Evolutionary conservation across 768 basidiomycete genomes (phyloP).

Genomic region (Kwoniella newhampshirensis): DNA sequence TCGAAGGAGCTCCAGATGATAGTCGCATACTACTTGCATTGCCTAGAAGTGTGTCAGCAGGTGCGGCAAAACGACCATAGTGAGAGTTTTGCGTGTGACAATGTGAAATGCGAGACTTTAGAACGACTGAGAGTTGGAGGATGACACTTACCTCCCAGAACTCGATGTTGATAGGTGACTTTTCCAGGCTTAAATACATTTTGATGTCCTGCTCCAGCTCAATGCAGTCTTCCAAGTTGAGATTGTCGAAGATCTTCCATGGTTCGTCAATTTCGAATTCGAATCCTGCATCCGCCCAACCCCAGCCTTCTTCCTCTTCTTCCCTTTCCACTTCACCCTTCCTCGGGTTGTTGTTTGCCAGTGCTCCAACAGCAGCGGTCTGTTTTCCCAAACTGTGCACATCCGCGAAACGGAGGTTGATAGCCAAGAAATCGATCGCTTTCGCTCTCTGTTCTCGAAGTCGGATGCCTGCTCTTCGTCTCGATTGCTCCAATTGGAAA

Average conservation of each 20-base stretch:
- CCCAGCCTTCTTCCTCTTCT: constrained; percentile 65
- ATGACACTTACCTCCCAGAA: constrained; percentile 81
- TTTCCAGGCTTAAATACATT: constrained; percentile 82
- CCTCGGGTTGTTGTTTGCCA: constrained; percentile 32
- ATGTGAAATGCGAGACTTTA: not conserved
- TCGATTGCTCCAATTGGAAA: constrained; percentile 93
- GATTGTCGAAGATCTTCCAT: constrained; percentile 95
- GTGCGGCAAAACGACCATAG: constrained; percentile 2
- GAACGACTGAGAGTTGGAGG: constrained; percentile 32
- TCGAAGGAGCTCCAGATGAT: constrained; percentile 74
- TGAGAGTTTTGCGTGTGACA: constrained; percentile 9
- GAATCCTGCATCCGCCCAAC: constrained; percentile 78
- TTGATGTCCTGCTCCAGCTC: constrained; percentile 95
- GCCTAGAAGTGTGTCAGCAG: constrained; percentile 59
- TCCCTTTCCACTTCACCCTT: constrained; percentile 59
- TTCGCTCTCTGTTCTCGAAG: constrained; percentile 96
- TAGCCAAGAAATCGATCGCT: constrained; percentile 94
- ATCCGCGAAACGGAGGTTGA: constrained; percentile 91
- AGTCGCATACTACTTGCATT: constrained; percentile 96
- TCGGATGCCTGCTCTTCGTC: constrained; percentile 83
- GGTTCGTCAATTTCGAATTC: constrained; percentile 99
- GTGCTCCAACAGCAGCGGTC: constrained; percentile 41
- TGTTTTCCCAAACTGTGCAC: constrained; percentile 38
- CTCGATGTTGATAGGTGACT: constrained; percentile 79
- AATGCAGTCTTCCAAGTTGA: constrained; percentile 80